Base-by-base conservation (phyloP, 78 protist genomes). In the Tieghemostelium lacteum region DNA sequence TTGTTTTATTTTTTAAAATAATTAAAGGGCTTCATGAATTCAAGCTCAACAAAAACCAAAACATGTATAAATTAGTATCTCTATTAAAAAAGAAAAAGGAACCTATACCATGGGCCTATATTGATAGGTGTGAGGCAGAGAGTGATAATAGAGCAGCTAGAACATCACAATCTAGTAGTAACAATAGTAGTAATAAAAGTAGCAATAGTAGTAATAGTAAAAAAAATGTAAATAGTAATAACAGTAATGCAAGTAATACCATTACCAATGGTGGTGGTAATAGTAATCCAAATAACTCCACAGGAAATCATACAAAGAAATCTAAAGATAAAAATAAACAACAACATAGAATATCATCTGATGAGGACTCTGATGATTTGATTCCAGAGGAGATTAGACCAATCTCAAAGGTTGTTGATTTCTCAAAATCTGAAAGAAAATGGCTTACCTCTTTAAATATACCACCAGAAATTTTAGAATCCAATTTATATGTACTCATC, bases 321-420 rank as follows among this genome's bases (percentile, higher is more conserved):
- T 20, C n/a, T 0, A 29, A 58, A 58, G 49, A 63, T 33, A 29
- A 33, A 20, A 40, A 40, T 5, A 28, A 63, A 16, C 17, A 28
- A 4, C 22, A 34, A 22, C 28, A 40, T n/a, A 28, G 37, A 42
- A 50, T 8, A 45, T 45, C 52, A 10, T 54, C 58, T 45, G 77
- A 52, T 19, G 54, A 36, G 8, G 86, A 83, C 42, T 83, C 91
- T 7, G 91, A 83, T 42, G 91, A 83, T 19, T 42, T 83, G 2
- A 83, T 83, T 58, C 80, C 80, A 33, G 76, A 52, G 10, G 91
- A 83, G 20, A 66, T 69, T 19, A 50, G 91, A 42, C 29, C 91
- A 17, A 83, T 83, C 17, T 69, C 78, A 16, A 83, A 83, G 36
- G 24, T 62, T 14, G 20, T 83, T 5, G 91, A 83, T 58, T 83